Conservation (phyloP, 2,329 filamentous ascomycete genomes). For the Endoconidiophora laricicola region DNA sequence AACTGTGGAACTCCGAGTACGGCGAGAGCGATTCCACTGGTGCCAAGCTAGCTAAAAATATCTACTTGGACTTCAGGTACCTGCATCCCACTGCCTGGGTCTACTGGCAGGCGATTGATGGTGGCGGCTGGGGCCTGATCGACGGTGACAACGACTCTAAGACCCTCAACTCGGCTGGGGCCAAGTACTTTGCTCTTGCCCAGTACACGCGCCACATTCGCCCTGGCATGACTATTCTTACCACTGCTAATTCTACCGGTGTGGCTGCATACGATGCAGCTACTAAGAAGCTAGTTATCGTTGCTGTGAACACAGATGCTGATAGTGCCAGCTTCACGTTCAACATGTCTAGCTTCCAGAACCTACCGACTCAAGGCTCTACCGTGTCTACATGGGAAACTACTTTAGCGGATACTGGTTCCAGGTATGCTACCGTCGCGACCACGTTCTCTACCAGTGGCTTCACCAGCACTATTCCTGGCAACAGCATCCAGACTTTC, state of each 20-base stretch:
- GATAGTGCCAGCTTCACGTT: slow-evolving; percentile 21
- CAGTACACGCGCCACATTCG: slow-evolving; percentile 27
- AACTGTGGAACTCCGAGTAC: slow-evolving; percentile 24
- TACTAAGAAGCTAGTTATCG: slow-evolving; percentile 22
- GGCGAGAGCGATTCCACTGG: slow-evolving; percentile 26
- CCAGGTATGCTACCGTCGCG: slow-evolving; percentile 19
- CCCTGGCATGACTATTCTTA: slow-evolving; percentile 24
- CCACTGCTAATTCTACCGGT: slow-evolving; percentile 19
- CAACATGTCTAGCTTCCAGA: slow-evolving; percentile 22
- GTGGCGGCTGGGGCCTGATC: slow-evolving; percentile 25
- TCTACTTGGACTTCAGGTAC: slow-evolving; percentile 25
- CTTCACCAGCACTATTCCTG: slow-evolving; percentile 23
- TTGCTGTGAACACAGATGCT: slow-evolving; percentile 24
- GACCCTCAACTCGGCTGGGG: slow-evolving; percentile 18
- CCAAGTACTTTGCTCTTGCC: slow-evolving; percentile 27
- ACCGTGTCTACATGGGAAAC: slow-evolving; percentile 23
- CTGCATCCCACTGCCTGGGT: slow-evolving; percentile 26
- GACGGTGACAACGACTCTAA: slow-evolving; percentile 23
- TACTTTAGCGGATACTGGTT: slow-evolving; percentile 20
- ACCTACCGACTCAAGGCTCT: slow-evolving; percentile 19
- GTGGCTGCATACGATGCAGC: slow-evolving; percentile 24
- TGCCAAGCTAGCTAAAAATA: slow-evolving; percentile 15
- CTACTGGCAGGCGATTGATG: slow-evolving; percentile 28
- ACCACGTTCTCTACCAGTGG: slow-evolving; percentile 21
- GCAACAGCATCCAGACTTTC: slow-evolving; percentile 23